These are phyloP conservation scores for Aureobasidium sp. DNA, from an alignment of 2,329 filamentous ascomycete genomes.

Conservation along the genomic window DNA sequence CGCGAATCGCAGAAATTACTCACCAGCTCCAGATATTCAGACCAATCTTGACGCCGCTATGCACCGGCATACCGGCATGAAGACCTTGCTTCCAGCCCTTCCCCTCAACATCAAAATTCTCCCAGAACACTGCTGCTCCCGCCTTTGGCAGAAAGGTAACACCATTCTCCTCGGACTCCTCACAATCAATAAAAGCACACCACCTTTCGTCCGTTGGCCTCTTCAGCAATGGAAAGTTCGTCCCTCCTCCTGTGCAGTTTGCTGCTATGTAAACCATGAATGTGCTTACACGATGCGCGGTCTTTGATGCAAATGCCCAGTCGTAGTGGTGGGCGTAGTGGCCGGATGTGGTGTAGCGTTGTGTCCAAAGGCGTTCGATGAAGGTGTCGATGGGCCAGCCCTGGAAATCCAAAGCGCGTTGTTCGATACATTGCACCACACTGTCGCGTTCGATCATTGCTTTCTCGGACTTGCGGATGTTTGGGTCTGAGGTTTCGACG, in stretches of 20 bases:
- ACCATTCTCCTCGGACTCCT: slow-evolving; percentile 33
- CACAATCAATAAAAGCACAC: slow-evolving; percentile 54
- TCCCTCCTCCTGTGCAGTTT: slow-evolving; percentile 52
- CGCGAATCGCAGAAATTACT: not conserved
- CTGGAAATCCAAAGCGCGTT: slow-evolving; percentile 52
- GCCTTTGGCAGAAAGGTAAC: slow-evolving; percentile 52
- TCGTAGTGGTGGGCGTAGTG: slow-evolving; percentile 57
- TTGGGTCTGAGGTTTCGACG: slow-evolving; percentile 41
- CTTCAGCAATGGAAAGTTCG: slow-evolving; percentile 50
- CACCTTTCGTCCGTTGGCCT: slow-evolving; percentile 41
- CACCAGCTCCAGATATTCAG: slow-evolving; percentile 62
- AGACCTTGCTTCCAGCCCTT: slow-evolving; percentile 52
- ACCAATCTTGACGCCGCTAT: slow-evolving; percentile 50
- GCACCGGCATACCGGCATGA: slow-evolving; percentile 55
- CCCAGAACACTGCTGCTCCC: slow-evolving; percentile 57
- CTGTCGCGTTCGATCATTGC: slow-evolving; percentile 40
- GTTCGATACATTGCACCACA: slow-evolving; percentile 52
- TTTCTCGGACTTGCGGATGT: slow-evolving; percentile 49
- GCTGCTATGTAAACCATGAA: slow-evolving; percentile 57
- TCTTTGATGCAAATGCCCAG: slow-evolving; percentile 39
- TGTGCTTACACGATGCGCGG: slow-evolving; percentile 41
- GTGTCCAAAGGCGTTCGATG: slow-evolving; percentile 55
- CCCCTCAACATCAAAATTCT: slow-evolving; percentile 51
- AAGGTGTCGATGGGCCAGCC: slow-evolving; percentile 53
- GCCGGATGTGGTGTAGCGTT: slow-evolving; percentile 51